Conservation (phyloP, 352 stramenopile genomes). For the Phytophthora nicotianae region DNA sequence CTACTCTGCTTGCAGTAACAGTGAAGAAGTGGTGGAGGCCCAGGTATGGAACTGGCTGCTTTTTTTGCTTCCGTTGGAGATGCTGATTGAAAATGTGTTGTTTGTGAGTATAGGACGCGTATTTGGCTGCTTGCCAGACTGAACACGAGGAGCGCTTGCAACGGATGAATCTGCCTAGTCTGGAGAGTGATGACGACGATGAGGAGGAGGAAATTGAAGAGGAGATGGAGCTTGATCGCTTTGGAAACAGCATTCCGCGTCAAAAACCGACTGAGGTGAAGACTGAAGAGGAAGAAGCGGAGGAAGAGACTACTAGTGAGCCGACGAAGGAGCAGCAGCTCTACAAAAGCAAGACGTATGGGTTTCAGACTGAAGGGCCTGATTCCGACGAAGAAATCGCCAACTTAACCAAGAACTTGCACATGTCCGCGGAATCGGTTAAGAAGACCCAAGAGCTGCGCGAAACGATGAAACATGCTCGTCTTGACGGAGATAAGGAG, state of each 20-base stretch:
- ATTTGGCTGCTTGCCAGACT: slow-evolving; percentile 65
- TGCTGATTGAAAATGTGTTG: slow-evolving; percentile 28
- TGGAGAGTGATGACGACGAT: slow-evolving; percentile 64
- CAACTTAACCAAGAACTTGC: slow-evolving; percentile 66
- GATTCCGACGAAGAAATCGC: slow-evolving; percentile 66
- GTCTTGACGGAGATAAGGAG: slow-evolving; percentile 30
- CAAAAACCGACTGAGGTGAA: slow-evolving; percentile 11
- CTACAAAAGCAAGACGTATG: slow-evolving; percentile 61
- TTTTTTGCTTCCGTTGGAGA: slow-evolving; percentile 2
- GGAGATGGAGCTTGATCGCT: slow-evolving; percentile 36
- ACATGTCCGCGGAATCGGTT: slow-evolving; percentile 47
- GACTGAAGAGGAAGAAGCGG: neutral
- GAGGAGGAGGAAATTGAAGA: slow-evolving; percentile 44
- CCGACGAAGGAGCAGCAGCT: slow-evolving; percentile 45
- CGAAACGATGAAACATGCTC: slow-evolving; percentile 37
- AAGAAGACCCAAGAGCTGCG: slow-evolving; percentile 71
- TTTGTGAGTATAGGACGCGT: slow-evolving; percentile 45
- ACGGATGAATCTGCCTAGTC: slow-evolving; percentile 62
- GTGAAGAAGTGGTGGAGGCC: slow-evolving; percentile 73
- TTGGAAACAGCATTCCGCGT: slow-evolving; percentile 41
- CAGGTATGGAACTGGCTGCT: slow-evolving; percentile 41
- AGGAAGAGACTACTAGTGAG: slow-evolving; percentile 24
- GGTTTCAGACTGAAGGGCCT: slow-evolving; percentile 21
- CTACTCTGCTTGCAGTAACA: slow-evolving; percentile 79
- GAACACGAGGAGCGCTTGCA: slow-evolving; percentile 61